A percentile compares a stretch with the other conserved stretches of the same genome.
phyloP scores from a whole-genome alignment of 2,329 filamentous ascomycete genomes.

The Phaeosphaeria sp. region DNA sequence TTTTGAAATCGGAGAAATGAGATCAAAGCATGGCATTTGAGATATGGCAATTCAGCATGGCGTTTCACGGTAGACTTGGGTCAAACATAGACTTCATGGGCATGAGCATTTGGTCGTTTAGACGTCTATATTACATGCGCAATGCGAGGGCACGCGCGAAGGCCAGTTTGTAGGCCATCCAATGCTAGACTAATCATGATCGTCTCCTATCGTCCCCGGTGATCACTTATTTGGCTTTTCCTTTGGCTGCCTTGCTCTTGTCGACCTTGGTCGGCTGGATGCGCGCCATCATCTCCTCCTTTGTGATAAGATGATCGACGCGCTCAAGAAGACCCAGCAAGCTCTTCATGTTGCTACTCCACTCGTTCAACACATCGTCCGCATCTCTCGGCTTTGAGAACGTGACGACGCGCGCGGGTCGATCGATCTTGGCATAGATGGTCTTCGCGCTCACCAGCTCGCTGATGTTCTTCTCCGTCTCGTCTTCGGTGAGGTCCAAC shows the following conservation, averaged over 20 bases:
- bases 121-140: slow-evolving; percentile 48
- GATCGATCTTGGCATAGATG: slow-evolving; percentile 96
- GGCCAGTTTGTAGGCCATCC: slow-evolving; percentile 30
- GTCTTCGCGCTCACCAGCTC: slow-evolving; percentile 97
- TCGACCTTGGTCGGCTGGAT: slow-evolving; percentile 74
- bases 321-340: slow-evolving; percentile 83
- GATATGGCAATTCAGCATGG: too few relatives aligned
- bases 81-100: slow-evolving; percentile 5
- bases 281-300: slow-evolving; percentile 99
- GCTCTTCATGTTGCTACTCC: slow-evolving; percentile 98
- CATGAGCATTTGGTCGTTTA: slow-evolving; percentile 11
- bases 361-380: slow-evolving; percentile 96
- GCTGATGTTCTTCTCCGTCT: slow-evolving; percentile 99
- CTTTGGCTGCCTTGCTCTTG: slow-evolving; percentile 49
- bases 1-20: slow-evolving; percentile 59
- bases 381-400: slow-evolving; percentile 95
- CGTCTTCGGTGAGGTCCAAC: slow-evolving; percentile 89
- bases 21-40: slow-evolving; percentile 6
- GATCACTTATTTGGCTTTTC: slow-evolving; percentile 37
- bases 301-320: slow-evolving; percentile 97
- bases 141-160: slow-evolving; percentile 29
- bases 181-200: slow-evolving; percentile 42
- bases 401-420: slow-evolving; percentile 87
- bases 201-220: slow-evolving; percentile 13
- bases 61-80: slow-evolving; percentile 18